Percentiles rank a stretch among this genome's conserved stretches.
phyloP scores from a whole-genome alignment of 371 early-diverging fungal species.

The Mucor sp. region DNA sequence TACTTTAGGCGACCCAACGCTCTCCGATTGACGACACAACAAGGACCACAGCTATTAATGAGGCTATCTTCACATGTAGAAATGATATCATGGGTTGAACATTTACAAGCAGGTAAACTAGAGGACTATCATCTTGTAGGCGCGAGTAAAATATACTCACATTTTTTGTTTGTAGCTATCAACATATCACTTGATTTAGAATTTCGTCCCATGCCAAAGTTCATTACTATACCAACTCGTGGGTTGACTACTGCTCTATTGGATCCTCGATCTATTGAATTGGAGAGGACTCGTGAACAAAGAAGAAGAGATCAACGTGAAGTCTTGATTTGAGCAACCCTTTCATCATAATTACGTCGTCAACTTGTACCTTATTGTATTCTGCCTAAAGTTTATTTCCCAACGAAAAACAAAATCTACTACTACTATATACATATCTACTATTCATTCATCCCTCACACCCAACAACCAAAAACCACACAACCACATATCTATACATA shows the following conservation, averaged over 20 bases:
- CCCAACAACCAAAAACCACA: not conserved
- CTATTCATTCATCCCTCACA: not conserved
- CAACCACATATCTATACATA: not conserved
- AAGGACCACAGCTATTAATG: conserved; percentile 46
- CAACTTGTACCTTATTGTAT: not conserved
- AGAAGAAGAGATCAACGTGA: conserved; percentile 40
- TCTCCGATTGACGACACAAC: conserved; percentile 39
- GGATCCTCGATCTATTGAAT: conserved; percentile 29
- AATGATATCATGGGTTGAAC: conserved; percentile 53
- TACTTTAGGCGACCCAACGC: conserved; percentile 44
- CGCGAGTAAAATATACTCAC: not conserved
- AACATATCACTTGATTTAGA: conserved; percentile 50
- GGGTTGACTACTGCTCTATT: conserved; percentile 10
- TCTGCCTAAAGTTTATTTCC: not conserved
- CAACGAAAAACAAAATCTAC: not conserved
- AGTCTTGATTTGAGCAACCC: conserved; percentile 27
- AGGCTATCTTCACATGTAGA: conserved; percentile 38
- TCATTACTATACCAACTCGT: conserved; percentile 44
- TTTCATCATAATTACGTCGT: conserved; percentile 15
- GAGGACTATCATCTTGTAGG: not conserved
- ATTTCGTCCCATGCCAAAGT: conserved; percentile 50
- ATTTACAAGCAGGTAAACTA: conserved; percentile 48
- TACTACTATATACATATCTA: not conserved
- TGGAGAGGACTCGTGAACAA: conserved; percentile 42
- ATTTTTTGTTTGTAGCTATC: conserved; percentile 28